A percentile compares a stretch with the other conserved stretches of the same genome.
These are phyloP conservation scores for Plectosphaerella sp. DNA, from an alignment of 2,329 filamentous ascomycete genomes.

Conservation along the genomic window DNA sequence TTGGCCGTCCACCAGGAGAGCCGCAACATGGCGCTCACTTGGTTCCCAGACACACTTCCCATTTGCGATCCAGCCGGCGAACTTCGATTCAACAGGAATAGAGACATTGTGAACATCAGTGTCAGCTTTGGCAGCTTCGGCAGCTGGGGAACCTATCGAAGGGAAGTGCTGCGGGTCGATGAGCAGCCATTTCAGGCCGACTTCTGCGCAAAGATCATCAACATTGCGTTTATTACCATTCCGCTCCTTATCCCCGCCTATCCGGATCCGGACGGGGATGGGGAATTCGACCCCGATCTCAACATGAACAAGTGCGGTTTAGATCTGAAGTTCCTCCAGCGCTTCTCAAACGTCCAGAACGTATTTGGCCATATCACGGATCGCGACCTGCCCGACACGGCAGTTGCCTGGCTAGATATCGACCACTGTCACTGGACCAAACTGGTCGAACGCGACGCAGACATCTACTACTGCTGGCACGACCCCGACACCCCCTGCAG, in stretches of 20 bases:
- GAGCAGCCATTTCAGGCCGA: background rate
- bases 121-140: no score
- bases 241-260: background rate
- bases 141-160: no score
- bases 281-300: background rate
- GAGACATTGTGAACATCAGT: conserved; percentile 26
- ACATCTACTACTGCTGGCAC: background rate
- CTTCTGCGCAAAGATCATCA: background rate
- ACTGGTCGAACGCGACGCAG: background rate
- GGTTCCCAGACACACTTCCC: conserved; percentile 25
- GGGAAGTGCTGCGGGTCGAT: no score
- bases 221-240: background rate
- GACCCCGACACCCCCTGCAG: background rate
- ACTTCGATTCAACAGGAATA: conserved; percentile 23
- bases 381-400: background rate
- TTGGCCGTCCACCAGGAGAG: conserved; percentile 29
- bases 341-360: conserved; percentile 19
- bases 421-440: background rate
- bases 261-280: background rate
- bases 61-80: conserved; percentile 17
- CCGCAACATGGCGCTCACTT: conserved; percentile 23
- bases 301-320: background rate
- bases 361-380: conserved; percentile 16
- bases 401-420: background rate
- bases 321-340: background rate